Base-by-base conservation (phyloP, 495 filamentous ascomycete species). In the Aspergillus heteromorphus region DNA sequence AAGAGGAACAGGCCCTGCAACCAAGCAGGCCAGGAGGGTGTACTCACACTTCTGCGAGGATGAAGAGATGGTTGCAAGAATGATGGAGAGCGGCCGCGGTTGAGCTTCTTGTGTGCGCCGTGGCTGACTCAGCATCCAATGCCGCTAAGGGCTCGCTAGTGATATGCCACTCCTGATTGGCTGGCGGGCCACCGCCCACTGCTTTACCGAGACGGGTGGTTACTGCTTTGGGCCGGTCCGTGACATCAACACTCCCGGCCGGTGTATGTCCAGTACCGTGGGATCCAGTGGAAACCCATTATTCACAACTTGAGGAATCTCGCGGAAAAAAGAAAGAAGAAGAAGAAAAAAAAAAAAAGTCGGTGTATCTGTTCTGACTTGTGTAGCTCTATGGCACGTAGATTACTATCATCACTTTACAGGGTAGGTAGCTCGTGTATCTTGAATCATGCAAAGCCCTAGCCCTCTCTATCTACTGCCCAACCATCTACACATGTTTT, bases 61-160 rank as follows among this genome's bases (percentile, higher is more conserved):
- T 79, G 77, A 79, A 72, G 67, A 72, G 75, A 72, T 79, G 69
- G 73, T 68, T 70, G 70, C 57, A 76, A 66, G 74, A 74, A 74
- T 65, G 72, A 76, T 61, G 59, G 63, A 73, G 56, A 60, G 45
- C 56, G 45, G 61, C 57, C 53, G 60, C 68, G 56, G 60, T 58
- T 65, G 62, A 64, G 65, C 63, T 62, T 64, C 73, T 74, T 73
- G 66, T 74, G 74, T 74, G 72, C 67, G 75, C 63, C 65, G 68
- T 48, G 59, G 70, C 64, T 76, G 62, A 75, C 65, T 78, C 67
- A 77, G 70, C 73, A 58, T 59, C 57, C 51, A 55, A 54, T 63
- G 65, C 56, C 64, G 64, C 72, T 74, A 76, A 70, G 67, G 69
- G 57, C 45, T 70, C 59, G 69, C 66, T 70, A 63, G 63, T 56